Evolutionary conservation across 306 rosid species (phyloP).

Genomic region (Pyrus betulifolia): DNA sequence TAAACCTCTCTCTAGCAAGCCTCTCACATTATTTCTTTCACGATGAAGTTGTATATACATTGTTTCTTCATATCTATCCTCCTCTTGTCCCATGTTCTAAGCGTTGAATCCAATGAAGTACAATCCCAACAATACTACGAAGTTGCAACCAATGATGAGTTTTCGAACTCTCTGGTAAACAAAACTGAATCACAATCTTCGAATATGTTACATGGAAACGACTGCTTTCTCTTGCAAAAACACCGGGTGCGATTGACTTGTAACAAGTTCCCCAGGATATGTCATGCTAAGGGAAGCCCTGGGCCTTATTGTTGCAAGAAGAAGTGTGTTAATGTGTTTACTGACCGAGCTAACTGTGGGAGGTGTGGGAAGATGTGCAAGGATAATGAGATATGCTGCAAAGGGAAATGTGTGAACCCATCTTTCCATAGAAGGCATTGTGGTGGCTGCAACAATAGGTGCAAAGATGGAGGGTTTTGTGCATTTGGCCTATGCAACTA

Average conservation of each 20-base stretch:
- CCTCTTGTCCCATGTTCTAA: background rate
- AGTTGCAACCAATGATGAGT: background rate
- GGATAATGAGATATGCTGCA: slow-evolving; percentile 21
- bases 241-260: background rate
- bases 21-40: background rate
- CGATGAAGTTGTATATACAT: background rate
- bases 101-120: background rate
- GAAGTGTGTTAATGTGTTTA: slow-evolving; percentile 19
- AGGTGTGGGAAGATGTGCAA: slow-evolving; percentile 22
- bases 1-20: background rate
- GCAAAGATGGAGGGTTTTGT: slow-evolving; percentile 12
- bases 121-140: too few relatives aligned
- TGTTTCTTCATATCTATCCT: background rate
- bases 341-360: slow-evolving; percentile 16
- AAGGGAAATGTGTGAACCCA: slow-evolving; percentile 25
- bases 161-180: background rate
- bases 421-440: slow-evolving; percentile 20
- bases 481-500: slow-evolving; percentile 25
- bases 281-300: slow-evolving; percentile 18
- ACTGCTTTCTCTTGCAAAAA: background rate
- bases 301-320: slow-evolving; percentile 30
- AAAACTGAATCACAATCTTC: background rate
- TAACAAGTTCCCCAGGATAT: slow-evolving; percentile 13
- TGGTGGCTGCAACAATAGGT: slow-evolving; percentile 24
- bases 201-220: background rate